Conservation (phyloP, 176 grass and related monocot genomes). For the Lolium multiflorum region DNA sequence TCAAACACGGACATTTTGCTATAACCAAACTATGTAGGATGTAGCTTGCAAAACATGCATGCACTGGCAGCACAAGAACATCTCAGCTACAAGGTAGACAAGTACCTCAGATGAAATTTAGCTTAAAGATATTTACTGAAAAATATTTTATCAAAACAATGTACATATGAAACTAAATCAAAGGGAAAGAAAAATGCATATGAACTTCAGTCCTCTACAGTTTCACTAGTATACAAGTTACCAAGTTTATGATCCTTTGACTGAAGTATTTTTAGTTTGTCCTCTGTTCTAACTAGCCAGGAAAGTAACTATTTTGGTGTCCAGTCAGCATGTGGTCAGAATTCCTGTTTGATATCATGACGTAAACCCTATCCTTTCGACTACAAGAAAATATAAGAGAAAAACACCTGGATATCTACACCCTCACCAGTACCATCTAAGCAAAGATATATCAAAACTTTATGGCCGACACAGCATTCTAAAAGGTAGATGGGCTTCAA, state of each 20-base stretch:
- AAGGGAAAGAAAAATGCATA: conserved; percentile 28
- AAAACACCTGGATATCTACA: conserved; percentile 2
- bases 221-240: too few species aligned
- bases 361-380: neutral
- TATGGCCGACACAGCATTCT: neutral
- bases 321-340: neutral
- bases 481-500: neutral
- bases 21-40: conserved; percentile 15
- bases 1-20: conserved; percentile 4
- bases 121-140: neutral
- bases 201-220: neutral
- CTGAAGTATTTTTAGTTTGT: neutral
- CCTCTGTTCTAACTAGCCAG: conserved; percentile 1
- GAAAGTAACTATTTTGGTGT: neutral
- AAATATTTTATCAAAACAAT: conserved; percentile 29
- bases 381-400: too few species aligned
- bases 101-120: conserved; percentile 11
- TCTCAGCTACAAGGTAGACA: neutral
- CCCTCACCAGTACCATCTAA: neutral
- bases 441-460: conserved; percentile 17
- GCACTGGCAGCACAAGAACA: neutral
- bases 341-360: neutral
- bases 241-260: too few species aligned
- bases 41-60: too few species aligned
- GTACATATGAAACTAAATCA: conserved; percentile 14